Base-by-base conservation (phyloP, 768 basidiomycete species). In the Leucosporidium scottii region DNA sequence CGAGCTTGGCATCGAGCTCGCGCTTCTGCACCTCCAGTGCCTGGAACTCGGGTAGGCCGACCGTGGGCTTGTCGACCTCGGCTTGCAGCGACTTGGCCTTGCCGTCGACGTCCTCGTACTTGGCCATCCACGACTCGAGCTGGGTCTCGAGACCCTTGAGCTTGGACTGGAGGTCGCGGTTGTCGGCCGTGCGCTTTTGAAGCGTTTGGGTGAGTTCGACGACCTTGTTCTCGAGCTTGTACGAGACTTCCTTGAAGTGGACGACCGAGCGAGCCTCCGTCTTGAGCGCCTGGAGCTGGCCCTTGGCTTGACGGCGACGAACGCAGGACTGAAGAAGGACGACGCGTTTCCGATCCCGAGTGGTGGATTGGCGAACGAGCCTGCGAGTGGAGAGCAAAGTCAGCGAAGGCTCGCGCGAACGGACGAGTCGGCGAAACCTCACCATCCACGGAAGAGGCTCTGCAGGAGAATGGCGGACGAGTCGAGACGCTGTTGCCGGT, bases 181-280 rank as follows among this genome's bases (percentile, higher is more conserved):
- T 92, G 81, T 99, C 94, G 66, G 85, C 84, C 3, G 87, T 93
- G 57, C 94, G 87, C 75, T 84, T 87, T 79, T 97, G 96, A 18
- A 99, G 84, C 21, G 81, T 86, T 77, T 99, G 96, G 0, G 96
- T 98, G 69, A 99, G 87, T 77, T 98, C 94, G 66, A 99, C 91
- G 54, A 99, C 96, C 81, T 98, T 99, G 83, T 98, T 99, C 81
- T 99, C 96, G 64, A 99, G 83, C 73, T 85, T 86, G 77, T 98
- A 98, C 0, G 94, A 97, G 73, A 94, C 96, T 80, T 96, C 93
- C 81, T 96, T 97, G 85, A 94, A 97, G 77, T 93, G 96, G 73
- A 90, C 89, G 34, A 93, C 93, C 2, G 96, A 98, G 61, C 93
- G 91, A 9, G 96, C 96, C 79, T 99, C 96, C 12, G 87, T 84